Conservation (phyloP, 192 early-diverging fungal genomes). For the Phlyctochytrium arcticum region DNA sequence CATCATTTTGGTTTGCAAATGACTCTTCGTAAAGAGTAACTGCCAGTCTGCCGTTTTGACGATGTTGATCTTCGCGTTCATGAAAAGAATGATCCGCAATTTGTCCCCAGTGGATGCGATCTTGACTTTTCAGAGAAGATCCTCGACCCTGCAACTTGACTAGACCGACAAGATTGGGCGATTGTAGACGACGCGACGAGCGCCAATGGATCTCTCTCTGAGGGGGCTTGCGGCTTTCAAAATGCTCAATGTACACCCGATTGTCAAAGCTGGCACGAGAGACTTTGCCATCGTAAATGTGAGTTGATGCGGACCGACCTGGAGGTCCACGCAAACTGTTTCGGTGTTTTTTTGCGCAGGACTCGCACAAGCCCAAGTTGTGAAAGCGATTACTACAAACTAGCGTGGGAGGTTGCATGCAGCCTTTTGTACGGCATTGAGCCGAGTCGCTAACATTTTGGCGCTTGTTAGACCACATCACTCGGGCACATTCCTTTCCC, state of each 20-base stretch:
- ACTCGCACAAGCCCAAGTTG: conserved; percentile 21
- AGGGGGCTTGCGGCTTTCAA: conserved; percentile 26
- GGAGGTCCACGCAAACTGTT: conserved; percentile 6
- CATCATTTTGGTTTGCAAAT: conserved; percentile 1
- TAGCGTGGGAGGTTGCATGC: conserved; percentile 1
- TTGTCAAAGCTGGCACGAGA: conserved; percentile 21
- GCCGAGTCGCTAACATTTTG: neutral
- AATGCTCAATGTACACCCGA: conserved; percentile 7
- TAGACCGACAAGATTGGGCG: conserved; percentile 30
- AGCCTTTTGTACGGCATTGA: conserved; percentile 5
- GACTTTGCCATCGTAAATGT: conserved; percentile 32
- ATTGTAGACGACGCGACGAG: conserved; percentile 24
- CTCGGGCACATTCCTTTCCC: conserved; percentile 31
- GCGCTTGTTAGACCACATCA: conserved; percentile 15
- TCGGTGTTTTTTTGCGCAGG: conserved; percentile 10
- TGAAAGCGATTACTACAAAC: conserved; percentile 20
- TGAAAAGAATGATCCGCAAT: conserved; percentile 11
- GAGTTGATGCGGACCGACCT: conserved; percentile 26
- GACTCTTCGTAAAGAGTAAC: conserved; percentile 22
- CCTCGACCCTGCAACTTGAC: conserved; percentile 21
- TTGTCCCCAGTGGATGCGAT: conserved; percentile 26
- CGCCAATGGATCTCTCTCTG: conserved; percentile 29
- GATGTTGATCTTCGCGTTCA: conserved; percentile 16
- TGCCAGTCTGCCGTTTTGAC: conserved; percentile 24
- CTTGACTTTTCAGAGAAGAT: neutral